Conservation (phyloP, 1,284 basidiomycete genomes). For the Hypsizygus ulmarius region DNA sequence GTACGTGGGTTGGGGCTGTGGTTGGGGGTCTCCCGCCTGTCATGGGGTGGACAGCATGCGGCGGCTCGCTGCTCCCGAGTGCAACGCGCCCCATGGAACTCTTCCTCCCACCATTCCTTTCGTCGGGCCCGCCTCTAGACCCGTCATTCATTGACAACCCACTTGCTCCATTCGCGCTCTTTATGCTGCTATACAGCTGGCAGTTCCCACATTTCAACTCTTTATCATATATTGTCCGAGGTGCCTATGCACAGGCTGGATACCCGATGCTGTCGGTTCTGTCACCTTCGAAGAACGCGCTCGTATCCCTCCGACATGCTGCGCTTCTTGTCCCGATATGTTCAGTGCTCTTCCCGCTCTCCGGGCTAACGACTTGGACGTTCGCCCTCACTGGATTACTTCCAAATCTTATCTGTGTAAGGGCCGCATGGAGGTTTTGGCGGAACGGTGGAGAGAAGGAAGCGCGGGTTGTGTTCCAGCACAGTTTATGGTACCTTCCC, state of each 20-base stretch:
- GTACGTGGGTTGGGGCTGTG: constrained; percentile 94
- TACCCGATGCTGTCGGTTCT: constrained; percentile 92
- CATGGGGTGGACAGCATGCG: constrained; percentile 98
- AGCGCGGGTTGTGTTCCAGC: constrained; percentile 79
- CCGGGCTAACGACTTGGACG: constrained; percentile 84
- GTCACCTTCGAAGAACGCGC: constrained; percentile 77
- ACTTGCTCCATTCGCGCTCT: constrained; percentile 73
- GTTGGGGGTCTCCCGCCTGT: constrained; percentile 93
- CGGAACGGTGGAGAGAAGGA: constrained; percentile 71
- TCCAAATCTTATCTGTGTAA: constrained; percentile 74
- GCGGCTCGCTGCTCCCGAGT: constrained; percentile 74
- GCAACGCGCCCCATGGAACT: constrained; percentile 45
- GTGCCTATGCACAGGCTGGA: constrained; percentile 90
- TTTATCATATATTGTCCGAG: constrained; percentile 84
- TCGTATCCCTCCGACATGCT: constrained; percentile 86
- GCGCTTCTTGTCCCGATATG: constrained; percentile 79
- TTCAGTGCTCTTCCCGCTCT: constrained; percentile 78
- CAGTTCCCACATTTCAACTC: constrained; percentile 99
- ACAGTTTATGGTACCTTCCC: constrained; percentile 90
- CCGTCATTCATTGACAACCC: constrained; percentile 65
- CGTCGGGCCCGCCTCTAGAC: constrained; percentile 36
- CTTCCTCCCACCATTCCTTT: constrained; percentile 52
- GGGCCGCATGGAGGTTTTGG: constrained; percentile 79
- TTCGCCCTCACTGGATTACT: constrained; percentile 80
- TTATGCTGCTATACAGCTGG: constrained; percentile 90